Evolutionary conservation across 139 green algal species (phyloP), one percentile per base, ranked within the genome.

Genomic region (Picochlorum costavermella): DNA sequence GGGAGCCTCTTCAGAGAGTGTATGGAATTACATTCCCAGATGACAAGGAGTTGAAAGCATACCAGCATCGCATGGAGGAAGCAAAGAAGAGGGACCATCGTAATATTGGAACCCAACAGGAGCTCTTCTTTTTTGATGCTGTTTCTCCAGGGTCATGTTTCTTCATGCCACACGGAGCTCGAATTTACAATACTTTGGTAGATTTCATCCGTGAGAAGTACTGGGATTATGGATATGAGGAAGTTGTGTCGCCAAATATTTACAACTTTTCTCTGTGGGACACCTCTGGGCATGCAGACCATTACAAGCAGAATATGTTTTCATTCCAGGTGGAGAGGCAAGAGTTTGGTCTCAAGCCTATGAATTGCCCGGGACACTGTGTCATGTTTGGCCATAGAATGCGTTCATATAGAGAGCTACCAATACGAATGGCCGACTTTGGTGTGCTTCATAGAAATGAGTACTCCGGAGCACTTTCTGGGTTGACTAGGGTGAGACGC

Each of bases 291-390:
- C 93, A 98, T 71, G 91, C 93, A 3, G 91, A 85, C 44, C 93
- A 98, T 80, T 98, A 98, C 82, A 88, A 89, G 69, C 85, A 98
- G 36, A 97, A 98, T 86, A 98, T 98, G 93, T 98, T 98, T 67
- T 65, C 46, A 31, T 90, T 97, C 70, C 66, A 92, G 23, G 83
- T 98, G 14, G 89, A 97, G 80, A 96, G 95, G 83, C 67, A 82
- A 62, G 84, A 96, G 79, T 97, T 87, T 67, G 91, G 91, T 2
- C 69, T 96, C 6, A 98, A 98, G 73, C 93, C 93, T 50, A 98
- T 98, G 93, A 98, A 98, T 82, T 98, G 93, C 80, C 93, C 93
- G 23, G 87, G 91, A 36, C 93, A 98, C 76, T 98, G 93, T 78
- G 64, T 98, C 29, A 94, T 98, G 84, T 98, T 97, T 75, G 81